phyloP scores from a whole-genome alignment of 257 asterid species.

The Solanum chmielewskii region DNA sequence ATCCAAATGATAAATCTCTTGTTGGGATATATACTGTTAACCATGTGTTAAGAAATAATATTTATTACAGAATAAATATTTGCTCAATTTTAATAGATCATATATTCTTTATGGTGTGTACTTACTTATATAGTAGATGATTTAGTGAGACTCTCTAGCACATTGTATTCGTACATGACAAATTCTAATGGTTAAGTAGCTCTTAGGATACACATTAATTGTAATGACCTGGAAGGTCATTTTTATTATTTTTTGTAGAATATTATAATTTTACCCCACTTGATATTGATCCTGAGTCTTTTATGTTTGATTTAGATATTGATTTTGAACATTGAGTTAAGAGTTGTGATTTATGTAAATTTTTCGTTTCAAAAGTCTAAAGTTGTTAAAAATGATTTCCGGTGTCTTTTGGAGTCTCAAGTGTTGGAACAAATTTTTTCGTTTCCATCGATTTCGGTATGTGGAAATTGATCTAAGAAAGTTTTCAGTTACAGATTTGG shows the following conservation, averaged over 20 bases:
- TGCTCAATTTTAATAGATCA: too few species aligned
- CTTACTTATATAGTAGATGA: too few species aligned
- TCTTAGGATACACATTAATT: background rate
- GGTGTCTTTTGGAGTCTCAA: background rate
- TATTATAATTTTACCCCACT: background rate
- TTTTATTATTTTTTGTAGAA: too few species aligned
- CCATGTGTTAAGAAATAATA: too few species aligned
- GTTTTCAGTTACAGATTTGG: background rate
- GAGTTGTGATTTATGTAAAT: background rate
- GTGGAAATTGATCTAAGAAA: background rate
- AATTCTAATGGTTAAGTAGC: background rate
- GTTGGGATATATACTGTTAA: too few species aligned
- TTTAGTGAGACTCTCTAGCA: background rate
- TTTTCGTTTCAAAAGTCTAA: background rate
- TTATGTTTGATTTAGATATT: too few species aligned
- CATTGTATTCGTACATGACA: background rate
- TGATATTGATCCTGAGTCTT: background rate
- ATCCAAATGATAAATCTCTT: conserved; percentile 37
- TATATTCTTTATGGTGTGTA: too few species aligned
- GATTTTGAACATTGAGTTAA: background rate
- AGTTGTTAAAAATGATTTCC: background rate
- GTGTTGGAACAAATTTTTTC: background rate
- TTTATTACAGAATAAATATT: too few species aligned
- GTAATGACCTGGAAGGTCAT: background rate
- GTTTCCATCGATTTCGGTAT: rapidly evolving